phyloP scores from a whole-genome alignment of 768 basidiomycete genomes.

The Trametes cinnabarina region DNA sequence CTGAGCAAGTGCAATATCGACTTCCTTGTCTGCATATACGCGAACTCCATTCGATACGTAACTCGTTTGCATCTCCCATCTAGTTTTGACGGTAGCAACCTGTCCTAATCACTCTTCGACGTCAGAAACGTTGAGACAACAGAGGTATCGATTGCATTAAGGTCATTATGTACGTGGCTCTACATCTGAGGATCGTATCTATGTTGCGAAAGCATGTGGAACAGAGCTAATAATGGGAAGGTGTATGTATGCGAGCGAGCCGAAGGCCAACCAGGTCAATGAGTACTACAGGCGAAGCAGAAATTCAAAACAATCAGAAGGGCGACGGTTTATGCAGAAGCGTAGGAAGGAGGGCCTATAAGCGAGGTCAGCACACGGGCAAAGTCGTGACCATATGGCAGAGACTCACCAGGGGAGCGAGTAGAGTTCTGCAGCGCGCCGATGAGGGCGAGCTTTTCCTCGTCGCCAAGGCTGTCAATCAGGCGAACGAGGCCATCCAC shows the following conservation, averaged over 20 bases:
- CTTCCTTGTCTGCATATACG: too few relatives aligned
- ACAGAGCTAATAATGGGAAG: too few relatives aligned
- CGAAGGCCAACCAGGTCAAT: not conserved
- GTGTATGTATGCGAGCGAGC: not conserved
- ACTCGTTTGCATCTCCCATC: too few relatives aligned
- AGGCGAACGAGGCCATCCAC: conserved; percentile 71
- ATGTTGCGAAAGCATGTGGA: not conserved
- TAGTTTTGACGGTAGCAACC: too few relatives aligned
- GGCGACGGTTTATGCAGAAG: conserved; percentile 4
- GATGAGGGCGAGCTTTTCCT: conserved; percentile 65
- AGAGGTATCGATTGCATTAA: not conserved
- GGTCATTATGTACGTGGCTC: not conserved
- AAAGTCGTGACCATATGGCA: not conserved
- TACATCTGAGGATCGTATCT: not conserved
- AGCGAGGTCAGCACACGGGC: not conserved
- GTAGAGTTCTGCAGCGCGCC: conserved; percentile 56
- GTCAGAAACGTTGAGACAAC: not conserved
- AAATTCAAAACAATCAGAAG: not conserved
- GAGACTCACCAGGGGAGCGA: conserved; percentile 52
- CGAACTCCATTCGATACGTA: too few relatives aligned
- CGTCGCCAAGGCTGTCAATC: conserved; percentile 68
- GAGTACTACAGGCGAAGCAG: not conserved
- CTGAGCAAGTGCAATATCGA: too few relatives aligned
- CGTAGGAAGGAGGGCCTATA: conserved; percentile 23
- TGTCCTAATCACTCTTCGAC: too few relatives aligned